These are phyloP conservation scores for Fusarium penzigii DNA, from an alignment of 2,329 filamentous ascomycete genomes.

Conservation along the genomic window DNA sequence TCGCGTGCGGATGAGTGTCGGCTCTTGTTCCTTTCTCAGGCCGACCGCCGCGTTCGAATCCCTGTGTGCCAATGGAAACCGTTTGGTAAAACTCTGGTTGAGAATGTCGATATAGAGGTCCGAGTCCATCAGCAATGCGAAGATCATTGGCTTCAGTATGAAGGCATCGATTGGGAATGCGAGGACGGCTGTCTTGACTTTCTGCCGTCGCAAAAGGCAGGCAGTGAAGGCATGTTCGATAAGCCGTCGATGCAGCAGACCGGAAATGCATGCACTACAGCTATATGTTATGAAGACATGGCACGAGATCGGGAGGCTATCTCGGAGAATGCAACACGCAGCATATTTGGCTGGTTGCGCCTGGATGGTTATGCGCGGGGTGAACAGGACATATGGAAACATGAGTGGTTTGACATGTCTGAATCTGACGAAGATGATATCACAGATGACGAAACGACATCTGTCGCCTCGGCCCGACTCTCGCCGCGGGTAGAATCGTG, in stretches of 20 bases:
- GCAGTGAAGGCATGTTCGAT: constrained; percentile 1
- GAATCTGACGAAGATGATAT: constrained; percentile 25
- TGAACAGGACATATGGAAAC: constrained; percentile 19
- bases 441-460: constrained; percentile 1
- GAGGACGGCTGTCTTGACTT: neutral
- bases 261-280: neutral
- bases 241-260: neutral
- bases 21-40: constrained; percentile 30
- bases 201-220: no score
- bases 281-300: constrained; percentile 5
- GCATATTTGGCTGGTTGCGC: constrained; percentile 32
- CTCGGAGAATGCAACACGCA: constrained; percentile 33
- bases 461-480: neutral
- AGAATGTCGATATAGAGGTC: constrained; percentile 32
- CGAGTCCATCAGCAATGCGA: constrained; percentile 27
- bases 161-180: constrained; percentile 23
- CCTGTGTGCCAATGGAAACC: constrained; percentile 32
- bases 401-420: constrained; percentile 27
- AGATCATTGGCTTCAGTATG: constrained; percentile 26
- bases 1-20: constrained; percentile 31
- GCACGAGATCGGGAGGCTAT: constrained; percentile 16
- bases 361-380: constrained; percentile 22
- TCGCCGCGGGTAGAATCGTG: constrained; percentile 1
- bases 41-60: constrained; percentile 17
- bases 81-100: constrained; percentile 29